These are phyloP conservation scores for Neopestalotiopsis rosae DNA, from an alignment of 2,329 filamentous ascomycete genomes.

Conservation along the genomic window DNA sequence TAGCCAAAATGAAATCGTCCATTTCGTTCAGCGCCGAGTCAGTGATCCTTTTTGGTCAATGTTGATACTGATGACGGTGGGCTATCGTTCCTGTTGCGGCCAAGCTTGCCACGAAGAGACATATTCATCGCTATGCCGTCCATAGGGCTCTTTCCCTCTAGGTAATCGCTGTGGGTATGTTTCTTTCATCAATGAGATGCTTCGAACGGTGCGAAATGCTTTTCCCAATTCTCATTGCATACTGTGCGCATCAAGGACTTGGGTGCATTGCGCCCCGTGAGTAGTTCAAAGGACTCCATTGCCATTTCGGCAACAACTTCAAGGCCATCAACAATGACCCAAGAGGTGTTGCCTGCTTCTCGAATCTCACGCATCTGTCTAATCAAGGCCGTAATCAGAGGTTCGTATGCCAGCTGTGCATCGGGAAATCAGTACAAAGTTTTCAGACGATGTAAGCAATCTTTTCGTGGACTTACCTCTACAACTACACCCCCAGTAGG, in stretches of 20 bases:
- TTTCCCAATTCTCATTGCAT: conserved; percentile 49
- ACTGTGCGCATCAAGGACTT: conserved; percentile 70
- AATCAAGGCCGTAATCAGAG: conserved; percentile 71
- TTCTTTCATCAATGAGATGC: conserved; percentile 21
- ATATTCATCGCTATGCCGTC: no score
- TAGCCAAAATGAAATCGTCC: no score
- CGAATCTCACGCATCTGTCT: conserved; percentile 63
- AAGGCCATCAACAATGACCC: conserved; percentile 75
- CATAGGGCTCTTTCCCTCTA: no score
- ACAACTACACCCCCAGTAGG: conserved; percentile 75
- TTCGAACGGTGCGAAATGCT: conserved; percentile 41
- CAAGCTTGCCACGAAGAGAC: no score
- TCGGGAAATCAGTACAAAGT: neutral
- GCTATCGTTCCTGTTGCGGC: no score
- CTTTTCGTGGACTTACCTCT: conserved; percentile 48
- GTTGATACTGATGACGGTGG: no score
- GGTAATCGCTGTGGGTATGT: neutral
- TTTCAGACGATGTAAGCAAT: neutral
- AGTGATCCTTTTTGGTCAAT: no score
- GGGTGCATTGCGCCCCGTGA: conserved; percentile 75
- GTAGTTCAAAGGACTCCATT: conserved; percentile 77
- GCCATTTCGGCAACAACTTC: conserved; percentile 77
- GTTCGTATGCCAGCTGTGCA: conserved; percentile 68
- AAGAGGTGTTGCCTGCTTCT: conserved; percentile 60
- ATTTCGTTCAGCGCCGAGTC: no score